These are phyloP conservation scores for Nemophila menziesii DNA, from an alignment of 257 asterid genomes.

Conservation along the genomic window DNA sequence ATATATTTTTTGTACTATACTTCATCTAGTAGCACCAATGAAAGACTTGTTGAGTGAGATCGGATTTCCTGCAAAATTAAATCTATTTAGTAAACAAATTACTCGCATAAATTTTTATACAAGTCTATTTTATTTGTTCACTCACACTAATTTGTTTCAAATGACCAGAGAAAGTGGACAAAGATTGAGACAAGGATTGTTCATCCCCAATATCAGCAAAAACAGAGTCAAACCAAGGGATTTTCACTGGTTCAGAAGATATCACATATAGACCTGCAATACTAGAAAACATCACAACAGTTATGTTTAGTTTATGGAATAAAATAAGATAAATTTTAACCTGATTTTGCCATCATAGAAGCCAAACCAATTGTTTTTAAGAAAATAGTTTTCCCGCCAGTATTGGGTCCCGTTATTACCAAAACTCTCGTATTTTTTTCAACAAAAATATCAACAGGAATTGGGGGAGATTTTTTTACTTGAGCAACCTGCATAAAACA, in stretches of 20 bases:
- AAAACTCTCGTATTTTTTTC: conserved; percentile 51
- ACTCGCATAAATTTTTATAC: no score
- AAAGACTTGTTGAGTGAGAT: conserved; percentile 56
- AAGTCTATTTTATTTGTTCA: conserved; percentile 4
- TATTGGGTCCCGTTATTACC: conserved; percentile 90
- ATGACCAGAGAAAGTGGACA: conserved; percentile 98
- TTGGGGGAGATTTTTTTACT: conserved; percentile 57
- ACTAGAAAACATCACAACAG: conserved; percentile 5
- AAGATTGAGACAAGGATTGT: conserved; percentile 86
- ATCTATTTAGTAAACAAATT: conserved; percentile 10
- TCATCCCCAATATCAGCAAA: conserved; percentile 98
- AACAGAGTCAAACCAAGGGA: conserved; percentile 96
- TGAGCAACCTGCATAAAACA: conserved; percentile 49
- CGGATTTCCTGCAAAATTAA: conserved; percentile 65
- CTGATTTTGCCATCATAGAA: conserved; percentile 99
- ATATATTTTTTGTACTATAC: conserved; percentile 28
- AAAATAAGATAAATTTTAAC: conserved; percentile 23
- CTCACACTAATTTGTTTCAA: conserved; percentile 94
- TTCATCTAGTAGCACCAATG: conserved; percentile 87
- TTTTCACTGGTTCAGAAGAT: conserved; percentile 81
- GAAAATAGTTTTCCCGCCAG: conserved; percentile 97
- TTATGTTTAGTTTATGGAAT: not conserved
- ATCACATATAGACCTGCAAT: conserved; percentile 78
- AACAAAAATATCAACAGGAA: conserved; percentile 71
- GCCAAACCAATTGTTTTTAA: conserved; percentile 96